A percentile compares a stretch with the other conserved stretches of the same genome.
phyloP scores from a whole-genome alignment of 164 flowering plant species.

The Kingdonia uniflora region DNA sequence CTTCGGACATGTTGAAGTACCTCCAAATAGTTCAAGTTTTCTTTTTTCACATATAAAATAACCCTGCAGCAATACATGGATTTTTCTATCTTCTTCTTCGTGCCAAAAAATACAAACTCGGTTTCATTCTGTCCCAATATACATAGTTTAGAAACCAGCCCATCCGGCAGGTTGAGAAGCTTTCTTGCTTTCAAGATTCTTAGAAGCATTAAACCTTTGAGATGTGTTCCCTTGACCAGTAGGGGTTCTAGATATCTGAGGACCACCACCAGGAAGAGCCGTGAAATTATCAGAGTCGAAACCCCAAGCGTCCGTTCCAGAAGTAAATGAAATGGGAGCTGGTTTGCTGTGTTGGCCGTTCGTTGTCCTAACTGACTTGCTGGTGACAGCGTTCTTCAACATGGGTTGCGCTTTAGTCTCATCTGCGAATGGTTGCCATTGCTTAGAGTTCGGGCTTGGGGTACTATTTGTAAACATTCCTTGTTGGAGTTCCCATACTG shows the following conservation, averaged over 20 bases:
- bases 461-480: constrained; percentile 30
- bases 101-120: too few species aligned
- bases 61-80: too few species aligned
- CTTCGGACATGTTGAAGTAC: too few species aligned
- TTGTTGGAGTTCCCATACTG: constrained; percentile 46
- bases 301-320: constrained; percentile 50
- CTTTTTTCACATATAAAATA: too few species aligned
- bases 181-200: constrained; percentile 32
- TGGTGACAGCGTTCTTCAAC: constrained; percentile 13
- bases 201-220: constrained; percentile 35
- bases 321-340: constrained; percentile 21
- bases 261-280: constrained; percentile 50
- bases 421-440: constrained; percentile 39
- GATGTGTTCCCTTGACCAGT: constrained; percentile 30
- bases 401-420: constrained; percentile 25
- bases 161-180: constrained; percentile 91
- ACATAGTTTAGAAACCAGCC: constrained; percentile 78
- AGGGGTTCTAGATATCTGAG: constrained; percentile 25
- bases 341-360: constrained; percentile 41
- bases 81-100: too few species aligned
- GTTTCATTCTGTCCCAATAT: too few species aligned
- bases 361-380: constrained; percentile 57
- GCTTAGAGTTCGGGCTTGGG: constrained; percentile 33
- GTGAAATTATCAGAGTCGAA: constrained; percentile 74
- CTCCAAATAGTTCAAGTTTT: too few species aligned